A percentile compares a stretch with the other conserved stretches of the same genome.
Conservation (phyloP, 1,284 basidiomycete genomes). For the Ceratobasidium sp. region DNA sequence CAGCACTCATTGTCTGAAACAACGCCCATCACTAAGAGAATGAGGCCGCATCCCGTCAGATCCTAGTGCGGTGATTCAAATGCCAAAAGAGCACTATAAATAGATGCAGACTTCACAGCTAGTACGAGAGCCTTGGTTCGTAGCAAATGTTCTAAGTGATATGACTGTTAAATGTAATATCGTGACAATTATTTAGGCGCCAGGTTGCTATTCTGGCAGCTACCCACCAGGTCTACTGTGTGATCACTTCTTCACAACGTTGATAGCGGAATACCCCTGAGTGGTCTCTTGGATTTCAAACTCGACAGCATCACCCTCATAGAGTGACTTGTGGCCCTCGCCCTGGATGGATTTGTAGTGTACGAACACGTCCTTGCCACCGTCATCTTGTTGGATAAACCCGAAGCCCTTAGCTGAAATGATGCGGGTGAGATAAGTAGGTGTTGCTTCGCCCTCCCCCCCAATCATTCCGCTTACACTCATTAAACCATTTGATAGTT, state of each 20-base stretch:
- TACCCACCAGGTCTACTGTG: background rate
- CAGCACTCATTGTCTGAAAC: slow-evolving; percentile 37
- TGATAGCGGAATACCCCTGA: slow-evolving; percentile 25
- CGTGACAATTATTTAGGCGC: no score
- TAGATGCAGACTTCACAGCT: background rate
- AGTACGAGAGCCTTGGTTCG: slow-evolving; percentile 3
- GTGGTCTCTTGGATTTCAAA: slow-evolving; percentile 26
- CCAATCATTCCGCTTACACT: slow-evolving; percentile 8
- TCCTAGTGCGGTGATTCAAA: no score
- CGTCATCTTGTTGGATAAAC: slow-evolving; percentile 37
- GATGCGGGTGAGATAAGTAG: background rate
- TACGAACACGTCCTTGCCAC: slow-evolving; percentile 41
- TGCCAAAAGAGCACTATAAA: slow-evolving; percentile 24
- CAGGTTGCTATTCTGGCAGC: background rate
- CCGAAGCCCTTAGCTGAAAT: slow-evolving; percentile 43
- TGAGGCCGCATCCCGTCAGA: background rate
- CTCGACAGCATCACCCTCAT: slow-evolving; percentile 43
- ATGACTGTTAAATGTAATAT: background rate
- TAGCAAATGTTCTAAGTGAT: slow-evolving; percentile 3
- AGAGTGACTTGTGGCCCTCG: slow-evolving; percentile 39
- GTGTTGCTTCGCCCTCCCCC: background rate
- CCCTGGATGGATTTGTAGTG: slow-evolving; percentile 39
- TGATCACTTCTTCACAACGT: slow-evolving; percentile 40
- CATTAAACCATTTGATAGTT: slow-evolving; percentile 44
- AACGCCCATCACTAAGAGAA: background rate